These are phyloP conservation scores for Trichoderma endophyticum DNA, from an alignment of 2,329 filamentous ascomycete species.

Conservation along the genomic window DNA sequence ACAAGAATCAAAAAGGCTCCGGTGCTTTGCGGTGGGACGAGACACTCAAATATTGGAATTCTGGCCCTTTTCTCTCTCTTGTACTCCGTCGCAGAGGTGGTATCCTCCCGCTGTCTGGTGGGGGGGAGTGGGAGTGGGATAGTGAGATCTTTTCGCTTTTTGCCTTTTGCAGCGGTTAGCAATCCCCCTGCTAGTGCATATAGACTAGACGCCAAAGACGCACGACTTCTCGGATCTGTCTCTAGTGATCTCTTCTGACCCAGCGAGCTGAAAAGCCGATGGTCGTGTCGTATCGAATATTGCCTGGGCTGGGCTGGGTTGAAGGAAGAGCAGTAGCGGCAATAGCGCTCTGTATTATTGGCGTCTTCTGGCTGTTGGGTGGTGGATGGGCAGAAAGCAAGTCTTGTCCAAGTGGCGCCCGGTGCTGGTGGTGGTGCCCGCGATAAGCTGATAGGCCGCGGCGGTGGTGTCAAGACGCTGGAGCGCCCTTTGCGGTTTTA, in stretches of 20 bases:
- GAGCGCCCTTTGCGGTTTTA: constrained; percentile 5
- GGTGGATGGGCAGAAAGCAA: constrained; percentile 5
- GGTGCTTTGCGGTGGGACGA: not conserved
- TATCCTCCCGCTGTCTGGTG: not conserved
- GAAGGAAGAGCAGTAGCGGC: constrained; percentile 9
- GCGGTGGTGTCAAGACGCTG: constrained; percentile 9
- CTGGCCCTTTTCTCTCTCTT: not conserved
- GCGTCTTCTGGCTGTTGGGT: not conserved
- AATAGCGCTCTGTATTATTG: constrained; percentile 10
- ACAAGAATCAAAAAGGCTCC: not conserved
- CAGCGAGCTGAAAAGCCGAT: constrained; percentile 18
- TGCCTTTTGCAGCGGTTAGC: constrained; percentile 9
- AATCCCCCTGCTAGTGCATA: constrained; percentile 10
- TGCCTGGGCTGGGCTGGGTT: not conserved
- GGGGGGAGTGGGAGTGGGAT: not conserved
- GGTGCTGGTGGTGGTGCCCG: constrained; percentile 11
- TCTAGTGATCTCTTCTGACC: constrained; percentile 3
- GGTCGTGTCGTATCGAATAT: constrained; percentile 1
- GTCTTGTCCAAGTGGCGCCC: constrained; percentile 8
- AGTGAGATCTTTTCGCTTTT: constrained; percentile 1
- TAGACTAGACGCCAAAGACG: constrained; percentile 9
- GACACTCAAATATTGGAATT: constrained; percentile 5
- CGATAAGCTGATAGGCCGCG: constrained; percentile 18
- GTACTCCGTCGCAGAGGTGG: not conserved
- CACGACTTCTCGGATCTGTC: constrained; percentile 16